Percentiles rank a stretch among this genome's conserved stretches.
phyloP scores from a whole-genome alignment of 306 rosid genomes.

The Dryas alaskensis region DNA sequence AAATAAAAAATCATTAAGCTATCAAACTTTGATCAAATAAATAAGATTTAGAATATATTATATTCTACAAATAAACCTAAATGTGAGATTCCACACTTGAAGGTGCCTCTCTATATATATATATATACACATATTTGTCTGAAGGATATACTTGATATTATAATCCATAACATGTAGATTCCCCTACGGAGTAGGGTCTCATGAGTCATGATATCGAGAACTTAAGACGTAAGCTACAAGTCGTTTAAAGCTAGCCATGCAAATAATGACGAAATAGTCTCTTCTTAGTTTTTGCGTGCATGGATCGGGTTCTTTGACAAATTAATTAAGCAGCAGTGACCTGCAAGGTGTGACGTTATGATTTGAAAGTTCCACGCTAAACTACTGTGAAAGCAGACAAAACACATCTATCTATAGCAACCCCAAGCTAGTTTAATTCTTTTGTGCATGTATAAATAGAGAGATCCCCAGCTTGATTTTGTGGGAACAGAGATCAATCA shows the following conservation, averaged over 20 bases:
- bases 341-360: constrained; percentile 50
- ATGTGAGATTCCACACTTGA: no score
- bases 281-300: constrained; percentile 61
- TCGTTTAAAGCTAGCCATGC: constrained; percentile 63
- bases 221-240: constrained; percentile 1
- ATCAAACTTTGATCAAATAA: no score
- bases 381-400: background rate
- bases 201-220: no score
- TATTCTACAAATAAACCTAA: no score
- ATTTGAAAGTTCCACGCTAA: constrained; percentile 31
- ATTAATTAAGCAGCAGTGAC: constrained; percentile 15
- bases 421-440: background rate
- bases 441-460: constrained; percentile 2
- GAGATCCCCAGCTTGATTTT: constrained; percentile 13
- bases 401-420: no score
- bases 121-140: no score
- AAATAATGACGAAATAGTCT: constrained; percentile 42
- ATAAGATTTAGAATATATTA: no score
- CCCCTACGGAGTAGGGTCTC: no score
- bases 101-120: no score
- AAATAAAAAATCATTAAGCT: no score
- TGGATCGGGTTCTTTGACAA: constrained; percentile 53
- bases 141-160: no score
- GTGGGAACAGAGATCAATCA: constrained; percentile 21
- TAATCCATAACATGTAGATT: no score